Percentiles rank a stretch among this genome's conserved stretches.
phyloP scores from a whole-genome alignment of 345 rosid species.

The Brassica rapa region DNA sequence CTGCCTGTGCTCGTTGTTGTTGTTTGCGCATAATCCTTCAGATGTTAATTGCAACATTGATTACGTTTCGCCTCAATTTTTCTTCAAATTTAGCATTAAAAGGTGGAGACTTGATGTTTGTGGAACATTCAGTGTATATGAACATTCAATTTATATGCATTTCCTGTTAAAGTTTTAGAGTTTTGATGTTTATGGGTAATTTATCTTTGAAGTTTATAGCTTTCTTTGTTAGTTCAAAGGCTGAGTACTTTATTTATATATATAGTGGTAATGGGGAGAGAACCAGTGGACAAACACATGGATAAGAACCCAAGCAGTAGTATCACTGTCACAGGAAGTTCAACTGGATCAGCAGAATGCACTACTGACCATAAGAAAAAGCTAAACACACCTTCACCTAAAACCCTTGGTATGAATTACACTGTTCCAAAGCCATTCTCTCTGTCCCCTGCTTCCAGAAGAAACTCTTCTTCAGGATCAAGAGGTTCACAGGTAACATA shows the following conservation, averaged over 20 bases:
- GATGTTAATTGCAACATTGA: too few species aligned
- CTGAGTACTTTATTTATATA: too few species aligned
- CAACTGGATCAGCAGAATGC: conserved; percentile 5
- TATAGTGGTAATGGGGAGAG: too few species aligned
- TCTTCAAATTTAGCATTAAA: conserved; percentile 27
- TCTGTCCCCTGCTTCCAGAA: conserved; percentile 44
- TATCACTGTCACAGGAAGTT: not conserved
- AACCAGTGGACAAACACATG: too few species aligned
- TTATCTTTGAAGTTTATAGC: not conserved
- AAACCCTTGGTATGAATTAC: conserved; percentile 39
- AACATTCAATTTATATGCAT: conserved; percentile 43
- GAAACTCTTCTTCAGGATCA: conserved; percentile 46
- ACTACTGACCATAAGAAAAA: conserved; percentile 41
- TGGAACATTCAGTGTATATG: conserved; percentile 59
- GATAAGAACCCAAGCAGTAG: not conserved
- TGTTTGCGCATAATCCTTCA: too few species aligned
- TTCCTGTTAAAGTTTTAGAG: not conserved
- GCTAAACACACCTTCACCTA: conserved; percentile 34
- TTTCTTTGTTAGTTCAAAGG: conserved; percentile 3
- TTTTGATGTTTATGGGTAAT: not conserved
- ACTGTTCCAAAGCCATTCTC: conserved; percentile 56
- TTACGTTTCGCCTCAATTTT: too few species aligned
- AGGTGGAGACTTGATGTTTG: conserved; percentile 72
- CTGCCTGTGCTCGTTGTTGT: too few species aligned
- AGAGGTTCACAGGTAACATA: conserved; percentile 59